These are phyloP conservation scores for Malassezia caprae DNA, from an alignment of 1,284 basidiomycete species.

Conservation along the genomic window DNA sequence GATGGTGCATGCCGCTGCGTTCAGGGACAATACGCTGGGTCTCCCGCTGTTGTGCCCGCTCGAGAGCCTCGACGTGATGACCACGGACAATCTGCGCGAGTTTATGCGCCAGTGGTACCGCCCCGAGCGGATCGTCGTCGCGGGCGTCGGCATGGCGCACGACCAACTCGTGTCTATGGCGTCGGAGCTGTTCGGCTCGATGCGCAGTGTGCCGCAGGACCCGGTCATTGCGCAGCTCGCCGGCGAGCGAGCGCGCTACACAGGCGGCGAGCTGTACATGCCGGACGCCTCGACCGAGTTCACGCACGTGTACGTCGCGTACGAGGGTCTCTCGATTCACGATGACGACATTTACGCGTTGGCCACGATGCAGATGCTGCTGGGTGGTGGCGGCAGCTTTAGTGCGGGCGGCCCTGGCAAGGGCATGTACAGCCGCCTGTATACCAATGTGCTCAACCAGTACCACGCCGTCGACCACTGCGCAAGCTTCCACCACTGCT, in stretches of 20 bases:
- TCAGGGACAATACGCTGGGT: slow-evolving; percentile 66
- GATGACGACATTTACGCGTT: slow-evolving; percentile 89
- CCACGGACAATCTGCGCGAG: slow-evolving; percentile 58
- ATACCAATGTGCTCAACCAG: slow-evolving; percentile 93
- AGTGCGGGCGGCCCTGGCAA: slow-evolving; percentile 94
- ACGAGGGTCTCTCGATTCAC: slow-evolving; percentile 82
- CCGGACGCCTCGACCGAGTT: slow-evolving; percentile 61
- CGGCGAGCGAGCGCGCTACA: slow-evolving; percentile 60
- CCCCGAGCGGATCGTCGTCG: slow-evolving; percentile 86
- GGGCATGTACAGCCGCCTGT: slow-evolving; percentile 95
- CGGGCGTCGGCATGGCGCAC: slow-evolving; percentile 83
- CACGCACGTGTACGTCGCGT: slow-evolving; percentile 84
- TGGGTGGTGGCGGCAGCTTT: slow-evolving; percentile 91
- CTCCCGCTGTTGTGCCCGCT: slow-evolving; percentile 81
- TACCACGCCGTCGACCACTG: slow-evolving; percentile 91
- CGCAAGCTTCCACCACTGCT: slow-evolving; percentile 96
- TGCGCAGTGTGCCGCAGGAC: slow-evolving; percentile 19
- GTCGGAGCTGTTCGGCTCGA: slow-evolving; percentile 70
- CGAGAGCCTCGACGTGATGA: slow-evolving; percentile 65
- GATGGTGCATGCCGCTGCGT: slow-evolving; percentile 76
- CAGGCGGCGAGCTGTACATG: slow-evolving; percentile 69
- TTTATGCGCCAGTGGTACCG: slow-evolving; percentile 76
- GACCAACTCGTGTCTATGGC: slow-evolving; percentile 73
- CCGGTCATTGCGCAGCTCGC: slow-evolving; percentile 41
- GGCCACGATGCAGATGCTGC: slow-evolving; percentile 85